Evolutionary conservation across 2,329 filamentous ascomycete genomes (phyloP).

Genomic region (Aspergillus latus): DNA sequence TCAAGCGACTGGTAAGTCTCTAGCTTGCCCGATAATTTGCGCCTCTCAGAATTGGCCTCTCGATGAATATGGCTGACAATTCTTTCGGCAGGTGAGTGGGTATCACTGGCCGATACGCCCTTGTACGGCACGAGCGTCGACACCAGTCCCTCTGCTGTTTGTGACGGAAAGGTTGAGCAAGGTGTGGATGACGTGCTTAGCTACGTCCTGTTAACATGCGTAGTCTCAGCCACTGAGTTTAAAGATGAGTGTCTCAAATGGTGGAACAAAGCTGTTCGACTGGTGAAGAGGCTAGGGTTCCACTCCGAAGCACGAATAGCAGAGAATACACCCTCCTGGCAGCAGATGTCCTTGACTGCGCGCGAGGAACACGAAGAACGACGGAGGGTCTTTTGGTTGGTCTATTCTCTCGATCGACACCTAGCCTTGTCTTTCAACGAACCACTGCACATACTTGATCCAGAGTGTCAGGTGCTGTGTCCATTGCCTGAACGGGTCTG

Average conservation of each 20-base stretch:
- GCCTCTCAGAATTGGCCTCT: not conserved
- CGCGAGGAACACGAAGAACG: slow-evolving; percentile 40
- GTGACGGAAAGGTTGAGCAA: not conserved
- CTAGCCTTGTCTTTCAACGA: slow-evolving; percentile 51
- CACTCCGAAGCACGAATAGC: slow-evolving; percentile 8
- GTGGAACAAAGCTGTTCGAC: slow-evolving; percentile 47
- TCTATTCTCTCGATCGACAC: slow-evolving; percentile 51
- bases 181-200: slow-evolving; percentile 46
- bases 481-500: slow-evolving; percentile 46
- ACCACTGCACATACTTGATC: slow-evolving; percentile 47
- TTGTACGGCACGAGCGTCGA: no score
- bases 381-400: slow-evolving; percentile 50
- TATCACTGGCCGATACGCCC: not conserved
- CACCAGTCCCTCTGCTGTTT: not conserved
- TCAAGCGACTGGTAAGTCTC: not conserved
- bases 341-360: not conserved
- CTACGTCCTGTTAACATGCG: slow-evolving; percentile 48
- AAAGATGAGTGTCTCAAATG: slow-evolving; percentile 52
- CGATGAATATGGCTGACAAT: not conserved
- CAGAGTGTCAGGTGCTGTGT: slow-evolving; percentile 39
- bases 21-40: not conserved
- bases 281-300: slow-evolving; percentile 30
- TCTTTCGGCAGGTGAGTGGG: not conserved
- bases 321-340: not conserved
- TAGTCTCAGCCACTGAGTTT: slow-evolving; percentile 51